These are phyloP conservation scores for Colletotrichum siamense DNA, from an alignment of 2,329 filamentous ascomycete genomes.

Conservation along the genomic window DNA sequence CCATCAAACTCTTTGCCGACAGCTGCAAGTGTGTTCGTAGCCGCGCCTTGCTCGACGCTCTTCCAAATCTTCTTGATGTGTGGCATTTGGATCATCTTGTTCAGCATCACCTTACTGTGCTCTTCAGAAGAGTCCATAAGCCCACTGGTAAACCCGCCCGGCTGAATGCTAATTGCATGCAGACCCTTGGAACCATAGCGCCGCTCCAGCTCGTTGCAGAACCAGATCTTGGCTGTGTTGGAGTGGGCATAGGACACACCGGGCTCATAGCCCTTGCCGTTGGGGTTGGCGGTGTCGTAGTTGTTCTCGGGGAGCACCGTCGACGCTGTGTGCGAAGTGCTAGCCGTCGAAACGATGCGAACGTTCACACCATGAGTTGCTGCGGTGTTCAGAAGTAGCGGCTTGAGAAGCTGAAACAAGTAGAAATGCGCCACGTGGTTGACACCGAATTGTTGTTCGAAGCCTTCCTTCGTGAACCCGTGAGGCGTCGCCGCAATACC, in stretches of 20 bases:
- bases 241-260: slow-evolving; percentile 48
- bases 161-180: slow-evolving; percentile 35
- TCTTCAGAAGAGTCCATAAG: not conserved
- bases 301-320: not conserved
- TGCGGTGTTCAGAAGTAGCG: slow-evolving; percentile 42
- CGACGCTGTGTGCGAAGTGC: slow-evolving; percentile 43
- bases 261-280: slow-evolving; percentile 31
- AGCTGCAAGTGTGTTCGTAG: not conserved
- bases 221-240: slow-evolving; percentile 57
- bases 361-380: slow-evolving; percentile 42
- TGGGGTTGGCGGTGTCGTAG: slow-evolving; percentile 36
- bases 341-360: slow-evolving; percentile 49
- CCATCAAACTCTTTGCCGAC: not conserved
- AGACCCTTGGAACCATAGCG: slow-evolving; percentile 23
- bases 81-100: not conserved
- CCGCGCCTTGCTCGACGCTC: not conserved
- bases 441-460: slow-evolving; percentile 50
- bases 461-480: slow-evolving; percentile 24
- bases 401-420: slow-evolving; percentile 54
- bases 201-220: slow-evolving; percentile 56
- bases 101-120: not conserved
- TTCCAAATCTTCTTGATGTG: not conserved
- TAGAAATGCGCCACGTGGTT: slow-evolving; percentile 62
- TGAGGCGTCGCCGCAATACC: slow-evolving; percentile 22
- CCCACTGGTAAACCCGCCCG: not conserved